These are phyloP conservation scores for Agarophyton chilense DNA, from an alignment of 23 red algal genomes.

Conservation along the genomic window DNA sequence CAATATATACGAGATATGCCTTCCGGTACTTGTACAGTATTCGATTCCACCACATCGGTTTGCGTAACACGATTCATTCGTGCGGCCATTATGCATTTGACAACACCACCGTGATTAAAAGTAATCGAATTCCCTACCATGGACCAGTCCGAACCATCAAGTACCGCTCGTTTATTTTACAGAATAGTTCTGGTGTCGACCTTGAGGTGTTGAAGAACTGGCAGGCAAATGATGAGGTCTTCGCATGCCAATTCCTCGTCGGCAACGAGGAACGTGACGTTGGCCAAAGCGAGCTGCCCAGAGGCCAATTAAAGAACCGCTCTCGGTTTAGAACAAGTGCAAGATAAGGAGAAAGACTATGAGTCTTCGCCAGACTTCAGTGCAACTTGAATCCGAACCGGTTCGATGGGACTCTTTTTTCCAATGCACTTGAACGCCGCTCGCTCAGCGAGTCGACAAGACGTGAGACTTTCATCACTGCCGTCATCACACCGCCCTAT, in stretches of 20 bases:
- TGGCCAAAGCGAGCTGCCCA: not conserved
- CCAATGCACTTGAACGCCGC: not conserved
- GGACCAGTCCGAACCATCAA: not conserved
- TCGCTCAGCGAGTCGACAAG: not conserved
- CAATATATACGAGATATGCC: not conserved
- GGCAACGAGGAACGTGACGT: not conserved
- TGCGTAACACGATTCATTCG: not conserved
- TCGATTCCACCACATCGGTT: too few species aligned
- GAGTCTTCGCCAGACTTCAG: not conserved
- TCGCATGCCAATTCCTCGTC: not conserved
- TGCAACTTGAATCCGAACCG: not conserved
- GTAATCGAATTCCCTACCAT: not conserved
- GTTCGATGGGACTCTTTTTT: not conserved
- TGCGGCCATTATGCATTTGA: not conserved
- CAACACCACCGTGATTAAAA: not conserved
- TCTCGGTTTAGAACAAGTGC: not conserved
- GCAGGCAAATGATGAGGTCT: not conserved
- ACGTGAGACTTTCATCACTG: slow-evolving; percentile 14
- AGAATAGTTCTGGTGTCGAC: not conserved
- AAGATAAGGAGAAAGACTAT: not conserved
- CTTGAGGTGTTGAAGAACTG: not conserved
- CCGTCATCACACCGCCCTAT: slow-evolving; percentile 7
- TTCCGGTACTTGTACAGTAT: not conserved
- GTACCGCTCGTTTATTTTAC: not conserved
- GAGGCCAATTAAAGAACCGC: not conserved